phyloP scores from a whole-genome alignment of 495 filamentous ascomycete genomes.

The Hypomontagnella submonticulosa region DNA sequence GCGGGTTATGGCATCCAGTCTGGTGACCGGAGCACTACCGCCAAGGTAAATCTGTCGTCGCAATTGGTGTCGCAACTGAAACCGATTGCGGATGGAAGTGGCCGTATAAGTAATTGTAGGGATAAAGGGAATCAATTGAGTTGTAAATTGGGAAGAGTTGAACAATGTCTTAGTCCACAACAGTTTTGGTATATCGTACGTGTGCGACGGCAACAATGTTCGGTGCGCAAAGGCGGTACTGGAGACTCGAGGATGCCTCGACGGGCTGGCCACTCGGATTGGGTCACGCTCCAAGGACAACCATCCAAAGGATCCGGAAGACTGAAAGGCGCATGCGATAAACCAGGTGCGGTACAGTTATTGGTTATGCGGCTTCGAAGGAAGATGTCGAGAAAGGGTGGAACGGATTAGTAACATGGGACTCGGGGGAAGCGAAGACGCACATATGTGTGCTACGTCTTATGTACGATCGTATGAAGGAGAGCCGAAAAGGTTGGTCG shows the following conservation, averaged over 20 bases:
- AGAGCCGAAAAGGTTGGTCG: slow-evolving; percentile 29
- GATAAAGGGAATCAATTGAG: slow-evolving; percentile 32
- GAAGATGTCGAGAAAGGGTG: slow-evolving; percentile 36
- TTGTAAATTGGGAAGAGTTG: slow-evolving; percentile 16
- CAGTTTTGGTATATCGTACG: slow-evolving; percentile 33
- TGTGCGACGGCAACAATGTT: slow-evolving; percentile 44
- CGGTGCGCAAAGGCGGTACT: slow-evolving; percentile 41
- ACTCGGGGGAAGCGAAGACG: slow-evolving; percentile 40
- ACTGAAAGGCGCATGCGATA: slow-evolving; percentile 34
- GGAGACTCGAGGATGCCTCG: slow-evolving; percentile 36
- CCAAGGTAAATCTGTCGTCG: slow-evolving; percentile 45
- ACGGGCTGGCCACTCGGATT: slow-evolving; percentile 43
- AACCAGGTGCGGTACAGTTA: slow-evolving; percentile 30
- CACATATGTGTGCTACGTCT: slow-evolving; percentile 35
- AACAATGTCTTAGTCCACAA: slow-evolving; percentile 38
- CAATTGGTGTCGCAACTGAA: slow-evolving; percentile 38
- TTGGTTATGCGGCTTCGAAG: slow-evolving; percentile 39
- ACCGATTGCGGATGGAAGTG: slow-evolving; percentile 9
- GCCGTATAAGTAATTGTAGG: slow-evolving; percentile 31
- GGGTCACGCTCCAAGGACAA: slow-evolving; percentile 38
- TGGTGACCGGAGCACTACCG: slow-evolving; percentile 60
- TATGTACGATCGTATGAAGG: slow-evolving; percentile 29
- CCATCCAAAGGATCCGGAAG: slow-evolving; percentile 32
- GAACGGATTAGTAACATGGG: slow-evolving; percentile 44
- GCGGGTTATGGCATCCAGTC: slow-evolving; percentile 58